A percentile compares a stretch with the other conserved stretches of the same genome.
Conservation (phyloP, 495 filamentous ascomycete genomes). For the Oleoguttula mirabilis region DNA sequence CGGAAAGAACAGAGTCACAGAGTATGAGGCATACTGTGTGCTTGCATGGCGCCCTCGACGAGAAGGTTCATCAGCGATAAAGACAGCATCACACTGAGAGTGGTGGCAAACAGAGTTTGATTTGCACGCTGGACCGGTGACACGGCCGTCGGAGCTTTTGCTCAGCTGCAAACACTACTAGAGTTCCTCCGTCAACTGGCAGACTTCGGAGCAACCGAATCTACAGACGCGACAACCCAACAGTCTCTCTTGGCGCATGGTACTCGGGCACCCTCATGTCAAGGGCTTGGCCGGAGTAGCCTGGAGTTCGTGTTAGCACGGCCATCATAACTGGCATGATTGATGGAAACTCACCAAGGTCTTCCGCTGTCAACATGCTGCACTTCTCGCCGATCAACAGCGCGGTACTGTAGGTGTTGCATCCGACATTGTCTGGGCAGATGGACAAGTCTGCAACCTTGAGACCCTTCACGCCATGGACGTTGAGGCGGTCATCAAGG, state of each 20-base stretch:
- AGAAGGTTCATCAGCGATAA: no score
- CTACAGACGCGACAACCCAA: neutral
- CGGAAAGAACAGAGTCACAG: no score
- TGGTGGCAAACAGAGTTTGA: no score
- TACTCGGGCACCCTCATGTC: slow-evolving; percentile 60
- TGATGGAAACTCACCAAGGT: slow-evolving; percentile 52
- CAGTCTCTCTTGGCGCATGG: slow-evolving; percentile 28
- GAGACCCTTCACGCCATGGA: slow-evolving; percentile 66
- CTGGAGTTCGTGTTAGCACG: slow-evolving; percentile 56
- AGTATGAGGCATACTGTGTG: no score
- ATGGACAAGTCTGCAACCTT: slow-evolving; percentile 75
- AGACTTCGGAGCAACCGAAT: no score
- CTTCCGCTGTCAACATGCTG: slow-evolving; percentile 57
- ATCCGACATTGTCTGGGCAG: slow-evolving; percentile 72
- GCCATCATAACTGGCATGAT: neutral
- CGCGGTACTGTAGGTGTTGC: slow-evolving; percentile 66
- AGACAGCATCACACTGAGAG: no score
- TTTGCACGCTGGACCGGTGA: no score
- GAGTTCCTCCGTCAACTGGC: no score
- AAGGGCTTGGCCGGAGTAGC: slow-evolving; percentile 59
- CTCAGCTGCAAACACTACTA: no score
- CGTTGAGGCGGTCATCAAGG: slow-evolving; percentile 66
- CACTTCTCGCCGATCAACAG: slow-evolving; percentile 78
- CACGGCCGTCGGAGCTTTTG: no score
- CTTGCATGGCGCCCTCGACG: no score